Conservation (phyloP, 306 rosid genomes). For the Cucumis cinereus region DNA sequence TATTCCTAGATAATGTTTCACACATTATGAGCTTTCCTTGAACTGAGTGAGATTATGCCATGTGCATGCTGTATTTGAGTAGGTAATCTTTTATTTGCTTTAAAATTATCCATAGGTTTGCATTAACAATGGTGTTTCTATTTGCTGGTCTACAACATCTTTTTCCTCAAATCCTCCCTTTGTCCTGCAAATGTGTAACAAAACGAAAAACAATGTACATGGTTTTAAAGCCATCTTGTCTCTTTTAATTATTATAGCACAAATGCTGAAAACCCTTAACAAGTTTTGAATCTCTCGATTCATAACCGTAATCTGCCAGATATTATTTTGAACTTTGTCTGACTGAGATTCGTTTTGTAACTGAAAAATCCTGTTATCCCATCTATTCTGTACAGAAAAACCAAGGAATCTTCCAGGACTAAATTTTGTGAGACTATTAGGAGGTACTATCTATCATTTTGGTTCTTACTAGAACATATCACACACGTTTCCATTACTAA, state of each 20-base stretch:
- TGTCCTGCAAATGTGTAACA: background rate
- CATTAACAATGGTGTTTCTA: background rate
- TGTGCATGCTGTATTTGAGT: background rate
- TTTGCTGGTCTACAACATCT: background rate
- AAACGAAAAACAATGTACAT: background rate
- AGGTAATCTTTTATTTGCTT: background rate
- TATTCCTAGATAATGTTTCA: no score
- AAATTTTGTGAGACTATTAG: conserved; percentile 67
- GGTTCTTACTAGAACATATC: background rate
- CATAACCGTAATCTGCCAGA: background rate
- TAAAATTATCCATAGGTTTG: background rate
- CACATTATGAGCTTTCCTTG: background rate
- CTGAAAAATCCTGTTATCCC: conserved; percentile 2
- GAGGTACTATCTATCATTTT: conserved; percentile 34
- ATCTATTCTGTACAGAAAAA: conserved; percentile 30
- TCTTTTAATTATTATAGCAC: background rate
- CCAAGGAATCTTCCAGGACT: conserved; percentile 79
- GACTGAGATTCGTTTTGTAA: background rate
- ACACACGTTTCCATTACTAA: background rate
- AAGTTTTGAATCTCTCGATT: background rate
- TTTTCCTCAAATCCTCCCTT: background rate
- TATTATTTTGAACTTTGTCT: background rate
- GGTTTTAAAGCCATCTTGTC: background rate
- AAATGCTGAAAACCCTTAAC: background rate
- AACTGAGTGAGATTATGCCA: background rate